phyloP scores from a whole-genome alignment of 1,284 basidiomycete species.

The Agaricales sp. region DNA sequence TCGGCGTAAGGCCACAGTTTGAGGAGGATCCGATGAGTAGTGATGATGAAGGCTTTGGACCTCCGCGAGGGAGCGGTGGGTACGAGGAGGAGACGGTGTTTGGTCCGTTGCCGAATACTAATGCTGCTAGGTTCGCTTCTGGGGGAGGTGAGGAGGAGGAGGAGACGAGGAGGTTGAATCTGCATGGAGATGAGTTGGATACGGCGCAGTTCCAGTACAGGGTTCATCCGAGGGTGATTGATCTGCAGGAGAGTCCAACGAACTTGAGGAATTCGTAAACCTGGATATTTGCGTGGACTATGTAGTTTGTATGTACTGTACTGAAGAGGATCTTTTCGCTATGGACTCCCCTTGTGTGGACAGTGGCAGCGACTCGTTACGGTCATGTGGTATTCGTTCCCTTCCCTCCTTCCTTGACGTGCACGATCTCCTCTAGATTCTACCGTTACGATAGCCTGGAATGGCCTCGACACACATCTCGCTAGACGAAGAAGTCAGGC shows the following conservation, averaged over 20 bases:
- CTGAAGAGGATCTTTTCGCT: too few species aligned
- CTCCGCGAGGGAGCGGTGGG: neutral
- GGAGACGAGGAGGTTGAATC: slow-evolving; percentile 10
- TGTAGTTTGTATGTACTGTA: neutral
- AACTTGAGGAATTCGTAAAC: neutral
- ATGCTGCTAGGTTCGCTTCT: neutral
- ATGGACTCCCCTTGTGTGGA: too few species aligned
- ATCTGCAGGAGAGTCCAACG: neutral
- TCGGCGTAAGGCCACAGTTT: neutral
- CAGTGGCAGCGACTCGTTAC: too few species aligned
- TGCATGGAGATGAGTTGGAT: slow-evolving; percentile 14
- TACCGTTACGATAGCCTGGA: too few species aligned
- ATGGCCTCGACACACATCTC: slow-evolving; percentile 31
- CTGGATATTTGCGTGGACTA: neutral
- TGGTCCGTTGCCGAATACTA: neutral
- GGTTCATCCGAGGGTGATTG: neutral
- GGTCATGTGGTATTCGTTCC: too few species aligned
- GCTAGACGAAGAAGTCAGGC: slow-evolving; percentile 85
- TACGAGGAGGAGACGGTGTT: neutral
- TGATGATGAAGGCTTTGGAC: neutral
- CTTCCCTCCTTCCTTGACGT: too few species aligned
- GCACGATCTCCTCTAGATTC: too few species aligned
- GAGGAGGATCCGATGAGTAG: neutral
- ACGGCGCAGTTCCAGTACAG: slow-evolving; percentile 7
- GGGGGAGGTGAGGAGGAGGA: slow-evolving; percentile 9